Base-by-base conservation (phyloP, 768 basidiomycete species). In the Sistotremastrum niveocremeum region DNA sequence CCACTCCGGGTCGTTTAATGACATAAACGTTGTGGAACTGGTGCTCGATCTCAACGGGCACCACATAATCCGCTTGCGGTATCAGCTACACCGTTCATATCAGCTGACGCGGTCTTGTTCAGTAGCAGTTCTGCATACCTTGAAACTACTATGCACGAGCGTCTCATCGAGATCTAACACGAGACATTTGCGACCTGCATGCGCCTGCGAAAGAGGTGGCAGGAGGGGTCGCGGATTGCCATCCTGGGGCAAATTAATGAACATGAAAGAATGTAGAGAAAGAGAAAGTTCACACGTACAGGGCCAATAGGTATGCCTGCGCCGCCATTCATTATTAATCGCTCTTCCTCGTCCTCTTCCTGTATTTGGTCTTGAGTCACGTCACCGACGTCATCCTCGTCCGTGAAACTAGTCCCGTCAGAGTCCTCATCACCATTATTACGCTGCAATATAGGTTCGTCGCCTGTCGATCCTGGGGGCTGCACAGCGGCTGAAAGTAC, bases 1-100 rank as follows among this genome's bases (percentile, higher is more conserved):
- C 95, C 10, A 99, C 95, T 10, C 95, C 95, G 6, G 95, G 95
- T 43, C 95, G 83, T 64, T 98, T 98, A 64, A 98, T 87, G 42
- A 98, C 95, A 65, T 98, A 97, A 53, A 98, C 91, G 58, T 99
- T 97, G 62, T 99, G 95, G 76, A 84, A 87, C 59, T 95, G 86
- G 53, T 87, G 91, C 60, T 99, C 95, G 51, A 99, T 99, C 65
- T 98, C 95, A 29, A 99, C 95, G 4, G 95, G 95, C 3, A 99
- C 94, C 51, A 98, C 88, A 63, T 90, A 99, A 68, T 99, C 95
- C 32, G 94, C 91, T 57, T 90, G 85, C 52, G 73, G 73, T 49
- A 98, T 88, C 46, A 91, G 86, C 93, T 98, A 59, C 9, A 49
- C 30, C 34, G 41, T 42, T 29, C 8, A 20, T 33, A 32, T 59